Base-by-base conservation (phyloP, 805 yeast genomes). In the Wickerhamiella sorbophila region DNA sequence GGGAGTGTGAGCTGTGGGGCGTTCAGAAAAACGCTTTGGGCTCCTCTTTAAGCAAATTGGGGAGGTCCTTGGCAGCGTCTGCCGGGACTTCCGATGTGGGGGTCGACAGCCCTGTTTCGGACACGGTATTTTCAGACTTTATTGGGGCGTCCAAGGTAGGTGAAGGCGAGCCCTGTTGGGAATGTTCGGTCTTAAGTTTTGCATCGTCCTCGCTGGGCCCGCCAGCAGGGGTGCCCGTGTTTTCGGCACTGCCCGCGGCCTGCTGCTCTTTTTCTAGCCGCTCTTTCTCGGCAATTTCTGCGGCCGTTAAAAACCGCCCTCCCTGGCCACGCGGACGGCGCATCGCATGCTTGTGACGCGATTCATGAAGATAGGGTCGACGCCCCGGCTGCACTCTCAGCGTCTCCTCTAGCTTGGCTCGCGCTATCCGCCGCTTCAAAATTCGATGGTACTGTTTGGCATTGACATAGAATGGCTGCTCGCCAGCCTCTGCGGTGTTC, bases 261-360 rank as follows among this genome's bases (percentile, higher is more conserved):
- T 38, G 41, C 6, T 35, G 52, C 32, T 47, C 54, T 16, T 49
- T 56, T 41, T 58, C 67, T 45, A 57, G 57, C 40, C 67, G 56
- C 39, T 76, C 80, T 43, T 71, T 63, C 47, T 71, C 79, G 10
- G 74, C 78, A 36, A 73, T 79, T 48, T 74, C 83, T 9, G 95
- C 94, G 12, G 97, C 95, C 1, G 99, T 91, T 45, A 91, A 63
- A 52, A 91, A 91, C 46, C 99, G 69, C 5, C 99, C 99, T 26
- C 98, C 98, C 64, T 91, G 97, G 21, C 99, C 99, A 52, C 99
- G 75, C 14, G 98, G 97, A 59, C 99, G 74, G 57, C 97, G 73
- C 98, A 91, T 91, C 2, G 99, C 99, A 60, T 91, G 99, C 59
- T 91, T 88, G 60, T 91, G 99, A 53, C 99, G 72, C 16, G 95